Conservation (phyloP, 2,329 filamentous ascomycete genomes). For the Colletotrichum liriopes region DNA sequence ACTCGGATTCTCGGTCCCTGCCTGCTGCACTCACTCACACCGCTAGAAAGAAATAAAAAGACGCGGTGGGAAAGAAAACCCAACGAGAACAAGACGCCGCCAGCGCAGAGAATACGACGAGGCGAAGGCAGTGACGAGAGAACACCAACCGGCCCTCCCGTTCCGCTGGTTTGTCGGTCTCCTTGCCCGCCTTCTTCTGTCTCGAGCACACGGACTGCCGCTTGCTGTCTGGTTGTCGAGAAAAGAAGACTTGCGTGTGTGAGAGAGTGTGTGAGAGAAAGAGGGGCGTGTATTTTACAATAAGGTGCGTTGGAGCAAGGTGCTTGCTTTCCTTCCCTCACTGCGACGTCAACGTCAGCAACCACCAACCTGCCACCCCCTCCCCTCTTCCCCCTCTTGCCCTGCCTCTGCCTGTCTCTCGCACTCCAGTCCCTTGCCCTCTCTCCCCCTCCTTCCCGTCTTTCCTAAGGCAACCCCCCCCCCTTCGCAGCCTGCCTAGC, state of each 20-base stretch:
- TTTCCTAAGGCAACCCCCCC: conserved; percentile 16
- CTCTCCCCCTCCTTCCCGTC: conserved; percentile 6
- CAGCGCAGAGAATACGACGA: conserved; percentile 13
- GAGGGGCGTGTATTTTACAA: conserved; percentile 24
- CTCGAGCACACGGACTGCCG: conserved; percentile 17
- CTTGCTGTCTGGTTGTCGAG: conserved; percentile 27
- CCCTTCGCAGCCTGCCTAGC: conserved; percentile 14
- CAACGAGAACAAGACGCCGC: conserved; percentile 3
- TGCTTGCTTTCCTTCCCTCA: conserved; percentile 25
- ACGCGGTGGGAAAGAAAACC: background rate
- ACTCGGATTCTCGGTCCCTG: background rate
- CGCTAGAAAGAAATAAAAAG: background rate
- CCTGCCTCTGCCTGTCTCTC: background rate
- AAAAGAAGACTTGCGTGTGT: conserved; percentile 12
- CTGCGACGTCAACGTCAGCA: conserved; percentile 41
- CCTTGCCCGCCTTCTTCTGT: conserved; percentile 4
- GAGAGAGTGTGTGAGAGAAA: conserved; percentile 18
- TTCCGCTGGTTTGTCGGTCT: conserved; percentile 7
- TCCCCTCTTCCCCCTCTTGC: background rate
- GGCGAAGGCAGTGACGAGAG: conserved; percentile 1
- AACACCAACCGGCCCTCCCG: conserved; percentile 24
- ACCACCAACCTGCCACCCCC: background rate
- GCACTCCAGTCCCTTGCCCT: conserved; percentile 19
- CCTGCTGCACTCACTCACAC: conserved; percentile 11
- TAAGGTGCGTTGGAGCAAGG: conserved; percentile 7